A percentile compares a stretch with the other conserved stretches of the same genome.
Evolutionary conservation across 352 stramenopile genomes (phyloP).

Genomic region (Pythium brassicae): DNA sequence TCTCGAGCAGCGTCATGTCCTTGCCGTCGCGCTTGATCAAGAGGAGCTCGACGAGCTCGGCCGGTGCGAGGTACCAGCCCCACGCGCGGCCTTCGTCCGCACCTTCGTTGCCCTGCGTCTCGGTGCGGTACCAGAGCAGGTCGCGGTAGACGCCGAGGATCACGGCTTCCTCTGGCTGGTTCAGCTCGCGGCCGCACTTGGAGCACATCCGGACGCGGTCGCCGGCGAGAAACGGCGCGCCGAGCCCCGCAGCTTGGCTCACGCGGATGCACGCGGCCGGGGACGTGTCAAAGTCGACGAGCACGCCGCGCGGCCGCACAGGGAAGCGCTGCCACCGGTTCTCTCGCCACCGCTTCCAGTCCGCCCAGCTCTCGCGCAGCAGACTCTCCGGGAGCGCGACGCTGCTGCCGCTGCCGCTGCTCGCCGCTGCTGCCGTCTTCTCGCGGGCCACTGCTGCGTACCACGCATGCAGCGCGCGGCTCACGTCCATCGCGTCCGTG

Average conservation of each 20-base stretch:
- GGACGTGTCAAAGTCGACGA: slow-evolving; percentile 93
- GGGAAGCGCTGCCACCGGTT: slow-evolving; percentile 81
- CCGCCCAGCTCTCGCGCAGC: slow-evolving; percentile 66
- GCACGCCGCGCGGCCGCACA: slow-evolving; percentile 81
- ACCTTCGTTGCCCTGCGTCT: slow-evolving; percentile 96
- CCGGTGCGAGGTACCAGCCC: slow-evolving; percentile 95
- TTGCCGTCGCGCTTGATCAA: slow-evolving; percentile 77
- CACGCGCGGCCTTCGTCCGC: slow-evolving; percentile 89
- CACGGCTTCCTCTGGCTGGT: slow-evolving; percentile 95
- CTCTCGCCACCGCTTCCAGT: slow-evolving; percentile 84
- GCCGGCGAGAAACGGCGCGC: slow-evolving; percentile 87
- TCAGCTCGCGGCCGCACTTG: slow-evolving; percentile 92
- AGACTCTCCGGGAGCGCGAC: slow-evolving; percentile 55
- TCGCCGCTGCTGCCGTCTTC: slow-evolving; percentile 10
- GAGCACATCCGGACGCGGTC: slow-evolving; percentile 93
- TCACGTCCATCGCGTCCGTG: slow-evolving; percentile 86
- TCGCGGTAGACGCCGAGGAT: slow-evolving; percentile 92
- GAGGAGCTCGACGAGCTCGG: slow-evolving; percentile 84
- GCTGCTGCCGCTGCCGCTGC: background rate
- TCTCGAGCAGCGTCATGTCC: slow-evolving; percentile 85
- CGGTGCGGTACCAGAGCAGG: slow-evolving; percentile 93
- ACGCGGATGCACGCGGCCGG: slow-evolving; percentile 84
- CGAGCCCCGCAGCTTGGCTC: slow-evolving; percentile 86
- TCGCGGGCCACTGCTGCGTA: slow-evolving; percentile 50
- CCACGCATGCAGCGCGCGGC: slow-evolving; percentile 85